A percentile compares a stretch with the other conserved stretches of the same genome.
These are phyloP conservation scores for Stylosanthes scabra DNA, from an alignment of 331 rosid genomes.

Conservation along the genomic window DNA sequence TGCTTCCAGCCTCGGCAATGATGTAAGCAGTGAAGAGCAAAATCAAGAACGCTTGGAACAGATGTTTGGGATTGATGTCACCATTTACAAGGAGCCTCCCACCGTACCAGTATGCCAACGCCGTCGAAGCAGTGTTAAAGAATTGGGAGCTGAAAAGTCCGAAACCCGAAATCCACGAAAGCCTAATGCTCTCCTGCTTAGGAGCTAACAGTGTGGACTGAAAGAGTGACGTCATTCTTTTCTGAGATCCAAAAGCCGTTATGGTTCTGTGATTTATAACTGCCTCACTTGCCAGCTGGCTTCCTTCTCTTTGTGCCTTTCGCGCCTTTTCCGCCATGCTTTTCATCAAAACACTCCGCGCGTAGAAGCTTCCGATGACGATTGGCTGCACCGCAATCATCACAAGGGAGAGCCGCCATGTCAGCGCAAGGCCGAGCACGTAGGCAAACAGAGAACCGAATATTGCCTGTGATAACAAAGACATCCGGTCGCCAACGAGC, in stretches of 20 bases:
- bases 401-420: constrained; percentile 87
- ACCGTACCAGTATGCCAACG: constrained; percentile 92
- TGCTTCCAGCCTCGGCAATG: constrained; percentile 94
- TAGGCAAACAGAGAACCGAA: constrained; percentile 81
- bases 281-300: constrained; percentile 93
- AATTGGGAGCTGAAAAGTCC: constrained; percentile 93
- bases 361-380: constrained; percentile 89
- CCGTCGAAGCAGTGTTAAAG: constrained; percentile 83
- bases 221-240: constrained; percentile 74
- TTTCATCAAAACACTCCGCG: constrained; percentile 84
- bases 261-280: constrained; percentile 88
- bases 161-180: constrained; percentile 83
- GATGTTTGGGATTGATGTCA: constrained; percentile 60
- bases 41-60: constrained; percentile 87
- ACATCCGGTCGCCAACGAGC: constrained; percentile 86
- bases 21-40: constrained; percentile 79
- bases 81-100: constrained; percentile 65
- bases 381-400: constrained; percentile 94
- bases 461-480: constrained; percentile 76
- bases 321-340: constrained; percentile 72
- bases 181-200: constrained; percentile 74
- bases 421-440: constrained; percentile 66
- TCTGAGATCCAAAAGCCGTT: constrained; percentile 88
- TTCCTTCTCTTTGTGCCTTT: constrained; percentile 85
- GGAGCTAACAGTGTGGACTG: constrained; percentile 68